These are phyloP conservation scores for Linum trigynum DNA, from an alignment of 345 rosid genomes.

Conservation along the genomic window DNA sequence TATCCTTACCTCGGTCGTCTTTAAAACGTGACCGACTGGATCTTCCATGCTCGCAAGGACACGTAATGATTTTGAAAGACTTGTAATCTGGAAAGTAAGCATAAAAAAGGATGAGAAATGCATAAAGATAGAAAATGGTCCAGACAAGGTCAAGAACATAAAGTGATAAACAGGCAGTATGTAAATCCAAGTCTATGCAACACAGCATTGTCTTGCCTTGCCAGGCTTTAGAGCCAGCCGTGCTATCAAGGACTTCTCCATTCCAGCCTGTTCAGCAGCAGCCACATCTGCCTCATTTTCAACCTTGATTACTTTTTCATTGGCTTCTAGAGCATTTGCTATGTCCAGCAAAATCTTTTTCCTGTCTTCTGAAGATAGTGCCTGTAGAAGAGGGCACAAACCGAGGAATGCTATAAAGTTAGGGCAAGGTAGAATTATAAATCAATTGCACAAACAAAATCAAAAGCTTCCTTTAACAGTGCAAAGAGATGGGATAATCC, in stretches of 20 bases:
- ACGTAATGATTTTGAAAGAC: constrained; percentile 71
- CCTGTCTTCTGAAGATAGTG: constrained; percentile 64
- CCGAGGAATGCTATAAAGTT: too few relatives aligned
- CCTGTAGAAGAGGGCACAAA: constrained; percentile 30
- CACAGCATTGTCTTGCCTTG: constrained; percentile 41
- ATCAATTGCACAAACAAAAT: background rate
- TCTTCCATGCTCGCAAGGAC: constrained; percentile 92
- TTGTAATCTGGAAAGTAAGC: constrained; percentile 43
- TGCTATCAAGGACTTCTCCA: constrained; percentile 68
- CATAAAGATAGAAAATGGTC: too few relatives aligned
- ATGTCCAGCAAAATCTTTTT: constrained; percentile 59
- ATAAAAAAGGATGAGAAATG: background rate
- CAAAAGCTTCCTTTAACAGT: background rate
- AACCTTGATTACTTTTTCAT: constrained; percentile 42
- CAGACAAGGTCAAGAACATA: too few relatives aligned
- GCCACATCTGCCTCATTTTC: constrained; percentile 84
- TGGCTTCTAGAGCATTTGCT: constrained; percentile 82
- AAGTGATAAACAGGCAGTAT: too few relatives aligned
- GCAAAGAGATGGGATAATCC: background rate
- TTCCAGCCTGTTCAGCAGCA: constrained; percentile 65
- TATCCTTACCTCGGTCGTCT: constrained; percentile 76
- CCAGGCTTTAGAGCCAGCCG: constrained; percentile 78
- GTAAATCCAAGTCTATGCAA: too few relatives aligned
- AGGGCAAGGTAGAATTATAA: background rate
- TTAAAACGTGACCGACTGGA: constrained; percentile 71